A percentile compares a stretch with the other conserved stretches of the same genome.
Conservation (phyloP, 2,329 filamentous ascomycete species). For the Ophiostoma angusticollis region DNA sequence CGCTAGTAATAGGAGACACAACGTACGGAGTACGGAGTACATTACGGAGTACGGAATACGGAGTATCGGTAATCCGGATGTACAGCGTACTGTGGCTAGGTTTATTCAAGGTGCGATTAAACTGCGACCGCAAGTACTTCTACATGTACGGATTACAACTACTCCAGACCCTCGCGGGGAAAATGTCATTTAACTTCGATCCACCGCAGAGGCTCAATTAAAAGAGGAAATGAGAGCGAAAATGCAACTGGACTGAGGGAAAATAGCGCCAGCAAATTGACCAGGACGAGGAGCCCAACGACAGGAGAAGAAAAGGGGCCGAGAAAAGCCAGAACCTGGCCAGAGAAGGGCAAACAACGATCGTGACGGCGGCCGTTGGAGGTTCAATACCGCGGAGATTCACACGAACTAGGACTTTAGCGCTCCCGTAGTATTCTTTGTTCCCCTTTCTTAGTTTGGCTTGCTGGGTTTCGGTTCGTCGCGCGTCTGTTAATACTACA, state of each 20-base stretch:
- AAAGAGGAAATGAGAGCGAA: conserved; percentile 2
- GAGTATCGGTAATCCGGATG: too few relatives aligned
- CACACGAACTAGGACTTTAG: not conserved
- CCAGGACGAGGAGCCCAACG: not conserved
- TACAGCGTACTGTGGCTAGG: too few relatives aligned
- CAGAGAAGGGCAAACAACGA: not conserved
- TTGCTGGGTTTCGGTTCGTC: not conserved
- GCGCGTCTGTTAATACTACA: not conserved
- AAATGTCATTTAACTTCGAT: conserved; percentile 5
- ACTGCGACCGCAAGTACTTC: too few relatives aligned
- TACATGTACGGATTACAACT: too few relatives aligned
- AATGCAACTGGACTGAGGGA: not conserved
- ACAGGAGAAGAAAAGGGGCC: not conserved
- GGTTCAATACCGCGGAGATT: not conserved
- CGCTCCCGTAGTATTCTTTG: conserved; percentile 3
- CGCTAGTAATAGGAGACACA: too few relatives aligned
- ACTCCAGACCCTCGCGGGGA: not conserved
- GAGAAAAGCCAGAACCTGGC: too few relatives aligned
- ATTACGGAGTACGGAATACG: not conserved
- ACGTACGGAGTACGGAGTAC: not conserved
- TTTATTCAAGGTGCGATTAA: too few relatives aligned
- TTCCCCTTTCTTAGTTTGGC: not conserved
- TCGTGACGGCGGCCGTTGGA: too few relatives aligned
- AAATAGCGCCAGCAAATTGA: not conserved
- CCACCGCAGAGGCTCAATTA: conserved; percentile 3